A percentile compares a stretch with the other conserved stretches of the same genome.
Conservation (phyloP, 352 stramenopile genomes). For the Pythium vanterpoolii region DNA sequence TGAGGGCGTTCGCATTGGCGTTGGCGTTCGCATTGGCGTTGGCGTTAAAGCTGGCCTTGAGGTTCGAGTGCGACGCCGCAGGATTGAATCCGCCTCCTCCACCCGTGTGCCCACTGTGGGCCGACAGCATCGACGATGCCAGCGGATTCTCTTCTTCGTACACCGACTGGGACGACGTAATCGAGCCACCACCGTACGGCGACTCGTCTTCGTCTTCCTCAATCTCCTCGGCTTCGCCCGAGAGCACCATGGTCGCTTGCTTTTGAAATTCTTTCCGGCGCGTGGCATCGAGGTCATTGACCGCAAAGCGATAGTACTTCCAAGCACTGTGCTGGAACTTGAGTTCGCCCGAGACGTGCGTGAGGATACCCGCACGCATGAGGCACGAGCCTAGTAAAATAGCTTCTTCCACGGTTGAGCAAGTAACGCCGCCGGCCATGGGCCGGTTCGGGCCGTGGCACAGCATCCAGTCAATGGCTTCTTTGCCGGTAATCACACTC, state of each 20-base stretch:
- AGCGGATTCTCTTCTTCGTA: conserved; percentile 53
- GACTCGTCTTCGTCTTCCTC: conserved; percentile 67
- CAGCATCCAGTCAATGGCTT: conserved; percentile 82
- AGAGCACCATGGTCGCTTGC: conserved; percentile 65
- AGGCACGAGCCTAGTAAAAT: conserved; percentile 70
- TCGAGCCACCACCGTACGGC: conserved; percentile 43
- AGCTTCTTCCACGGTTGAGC: conserved; percentile 79
- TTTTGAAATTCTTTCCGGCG: conserved; percentile 45
- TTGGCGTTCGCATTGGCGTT: conserved; percentile 12
- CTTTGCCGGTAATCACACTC: conserved; percentile 75
- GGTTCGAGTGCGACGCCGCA: no score
- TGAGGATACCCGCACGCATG: conserved; percentile 64
- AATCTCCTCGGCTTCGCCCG: conserved; percentile 70
- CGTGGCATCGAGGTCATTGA: conserved; percentile 63
- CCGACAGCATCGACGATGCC: conserved; percentile 23
- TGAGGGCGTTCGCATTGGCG: conserved; percentile 11
- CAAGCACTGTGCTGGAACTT: conserved; percentile 79
- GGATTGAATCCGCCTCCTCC: not conserved
- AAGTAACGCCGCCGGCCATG: conserved; percentile 82
- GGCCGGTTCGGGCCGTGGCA: conserved; percentile 81
- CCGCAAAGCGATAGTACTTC: conserved; percentile 88
- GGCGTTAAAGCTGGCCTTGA: conserved; percentile 11
- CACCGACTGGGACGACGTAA: conserved; percentile 48
- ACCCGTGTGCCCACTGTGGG: not conserved
- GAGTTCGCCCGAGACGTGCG: conserved; percentile 66